Evolutionary conservation across 805 yeast genomes (phyloP).

Genomic region (Pichia insulana): DNA sequence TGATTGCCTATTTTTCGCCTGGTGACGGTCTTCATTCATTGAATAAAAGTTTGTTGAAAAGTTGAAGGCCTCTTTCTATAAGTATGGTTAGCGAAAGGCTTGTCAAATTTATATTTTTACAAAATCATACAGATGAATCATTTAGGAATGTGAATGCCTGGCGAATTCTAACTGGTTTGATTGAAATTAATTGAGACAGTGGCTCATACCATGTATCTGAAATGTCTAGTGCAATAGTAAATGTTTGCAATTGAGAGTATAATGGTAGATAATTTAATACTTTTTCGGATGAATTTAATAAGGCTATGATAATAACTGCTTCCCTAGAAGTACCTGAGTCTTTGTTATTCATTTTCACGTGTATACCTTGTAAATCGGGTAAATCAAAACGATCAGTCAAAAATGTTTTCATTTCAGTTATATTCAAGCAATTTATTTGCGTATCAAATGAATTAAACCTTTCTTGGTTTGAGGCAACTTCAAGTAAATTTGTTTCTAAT

Average conservation of each 20-base stretch:
- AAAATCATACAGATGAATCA: not conserved
- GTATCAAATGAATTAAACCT: not conserved
- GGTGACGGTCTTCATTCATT: no score
- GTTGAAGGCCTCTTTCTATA: no score
- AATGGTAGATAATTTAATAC: not conserved
- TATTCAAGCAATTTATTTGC: not conserved
- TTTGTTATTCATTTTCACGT: not conserved
- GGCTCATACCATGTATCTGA: not conserved
- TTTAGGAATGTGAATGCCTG: slow-evolving; percentile 5
- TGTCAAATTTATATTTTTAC: no score
- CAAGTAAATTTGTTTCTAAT: not conserved
- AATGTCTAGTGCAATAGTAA: slow-evolving; percentile 2
- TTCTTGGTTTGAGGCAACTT: not conserved
- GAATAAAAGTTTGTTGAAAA: no score
- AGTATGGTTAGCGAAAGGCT: no score
- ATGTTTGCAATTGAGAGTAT: not conserved
- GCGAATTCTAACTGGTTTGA: slow-evolving; percentile 2
- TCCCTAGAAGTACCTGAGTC: not conserved
- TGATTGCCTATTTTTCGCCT: no score
- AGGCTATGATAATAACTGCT: not conserved
- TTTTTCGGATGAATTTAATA: not conserved
- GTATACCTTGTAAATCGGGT: not conserved
- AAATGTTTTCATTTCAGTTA: not conserved
- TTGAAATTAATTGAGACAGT: not conserved
- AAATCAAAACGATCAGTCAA: not conserved